phyloP scores from a whole-genome alignment of 208 protist genomes.

The Acanthamoeba royreba region DNA sequence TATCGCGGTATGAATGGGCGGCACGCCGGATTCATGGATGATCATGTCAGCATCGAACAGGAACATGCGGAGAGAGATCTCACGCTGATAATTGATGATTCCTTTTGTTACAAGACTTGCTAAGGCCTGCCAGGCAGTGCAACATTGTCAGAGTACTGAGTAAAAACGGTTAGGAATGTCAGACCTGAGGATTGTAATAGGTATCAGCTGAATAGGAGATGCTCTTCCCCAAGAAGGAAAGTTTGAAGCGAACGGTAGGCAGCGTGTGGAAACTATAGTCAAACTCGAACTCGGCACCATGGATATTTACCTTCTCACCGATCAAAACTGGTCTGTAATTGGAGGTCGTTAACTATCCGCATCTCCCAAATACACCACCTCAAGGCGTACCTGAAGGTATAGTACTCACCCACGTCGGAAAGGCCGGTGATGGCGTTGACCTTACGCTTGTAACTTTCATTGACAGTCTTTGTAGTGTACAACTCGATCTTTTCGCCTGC shows the following conservation, averaged over 20 bases:
- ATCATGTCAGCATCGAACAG: constrained; percentile 68
- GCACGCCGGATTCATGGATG: constrained; percentile 74
- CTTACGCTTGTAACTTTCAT: constrained; percentile 61
- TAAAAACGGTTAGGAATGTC: no score
- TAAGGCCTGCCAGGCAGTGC: neutral
- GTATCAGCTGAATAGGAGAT: constrained; percentile 70
- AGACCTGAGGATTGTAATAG: constrained; percentile 54
- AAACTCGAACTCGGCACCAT: constrained; percentile 68
- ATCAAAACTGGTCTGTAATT: constrained; percentile 50
- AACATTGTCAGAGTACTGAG: neutral
- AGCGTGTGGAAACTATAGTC: constrained; percentile 76
- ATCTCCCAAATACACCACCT: no score
- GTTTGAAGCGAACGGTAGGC: constrained; percentile 75
- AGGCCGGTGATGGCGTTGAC: constrained; percentile 62
- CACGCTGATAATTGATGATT: constrained; percentile 58
- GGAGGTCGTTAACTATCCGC: no score
- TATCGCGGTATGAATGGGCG: constrained; percentile 73
- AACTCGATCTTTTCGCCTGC: constrained; percentile 55
- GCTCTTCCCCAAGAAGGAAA: constrained; percentile 48
- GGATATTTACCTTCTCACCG: constrained; percentile 58
- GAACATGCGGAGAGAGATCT: constrained; percentile 57
- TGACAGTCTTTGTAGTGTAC: constrained; percentile 60
- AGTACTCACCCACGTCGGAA: constrained; percentile 46
- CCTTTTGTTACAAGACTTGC: constrained; percentile 20
- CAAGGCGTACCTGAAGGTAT: no score